Percentiles rank a stretch among this genome's conserved stretches.
These are phyloP conservation scores for Noccaea bulbosa DNA, from an alignment of 345 rosid species.

Conservation along the genomic window DNA sequence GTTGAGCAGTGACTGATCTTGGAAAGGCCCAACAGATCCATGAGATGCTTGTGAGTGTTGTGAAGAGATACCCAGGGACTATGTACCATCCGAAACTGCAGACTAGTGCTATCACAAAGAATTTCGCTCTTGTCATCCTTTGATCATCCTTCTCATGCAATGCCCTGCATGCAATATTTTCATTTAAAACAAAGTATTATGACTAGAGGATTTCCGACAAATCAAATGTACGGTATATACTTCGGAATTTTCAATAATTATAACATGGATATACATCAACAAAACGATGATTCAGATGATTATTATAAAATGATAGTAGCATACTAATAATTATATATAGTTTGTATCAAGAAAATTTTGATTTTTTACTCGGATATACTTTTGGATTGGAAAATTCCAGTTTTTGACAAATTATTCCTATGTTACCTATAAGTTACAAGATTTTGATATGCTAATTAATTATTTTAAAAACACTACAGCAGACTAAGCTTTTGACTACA, in stretches of 20 bases:
- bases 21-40: constrained; percentile 90
- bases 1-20: constrained; percentile 81
- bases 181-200: not conserved
- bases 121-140: constrained; percentile 74
- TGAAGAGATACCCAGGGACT: constrained; percentile 81
- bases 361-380: not conserved
- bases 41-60: constrained; percentile 80
- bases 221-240: not conserved
- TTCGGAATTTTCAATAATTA: not conserved
- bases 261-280: not conserved
- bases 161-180: constrained; percentile 54
- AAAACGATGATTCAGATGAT: not conserved
- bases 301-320: not conserved
- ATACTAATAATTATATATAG: not conserved
- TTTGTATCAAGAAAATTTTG: not conserved
- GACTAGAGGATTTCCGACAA: too few species aligned
- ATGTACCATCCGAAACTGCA: constrained; percentile 77
- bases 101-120: constrained; percentile 72
- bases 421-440: not conserved
- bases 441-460: too few species aligned
- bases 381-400: not conserved
- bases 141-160: constrained; percentile 82
- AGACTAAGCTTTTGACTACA: not conserved
- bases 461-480: not conserved
- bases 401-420: not conserved